These are phyloP conservation scores for Fomitopsis pinicola DNA, from an alignment of 1,284 basidiomycete genomes.

Conservation along the genomic window DNA sequence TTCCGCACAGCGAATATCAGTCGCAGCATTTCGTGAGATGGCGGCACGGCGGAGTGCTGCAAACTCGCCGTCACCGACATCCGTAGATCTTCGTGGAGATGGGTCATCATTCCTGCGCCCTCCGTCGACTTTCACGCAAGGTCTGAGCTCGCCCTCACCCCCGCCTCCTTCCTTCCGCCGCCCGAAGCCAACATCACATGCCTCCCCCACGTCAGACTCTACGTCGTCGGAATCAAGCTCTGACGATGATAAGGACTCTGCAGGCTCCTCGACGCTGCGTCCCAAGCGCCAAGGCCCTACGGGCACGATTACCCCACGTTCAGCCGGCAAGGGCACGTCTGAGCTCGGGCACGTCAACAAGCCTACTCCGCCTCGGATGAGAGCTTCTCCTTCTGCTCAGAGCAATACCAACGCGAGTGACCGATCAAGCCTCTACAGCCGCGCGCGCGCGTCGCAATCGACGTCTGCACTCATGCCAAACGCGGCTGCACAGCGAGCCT, in stretches of 20 bases:
- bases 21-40: conserved; percentile 74
- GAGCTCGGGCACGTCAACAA: conserved; percentile 27
- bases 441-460: conserved; percentile 29
- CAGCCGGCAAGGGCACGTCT: conserved; percentile 19
- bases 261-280: conserved; percentile 31
- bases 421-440: conserved; percentile 14
- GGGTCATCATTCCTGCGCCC: conserved; percentile 18
- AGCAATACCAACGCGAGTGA: conserved; percentile 6
- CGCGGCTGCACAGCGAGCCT: conserved; percentile 33
- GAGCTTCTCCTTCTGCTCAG: conserved; percentile 12
- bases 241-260: conserved; percentile 32
- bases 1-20: conserved; percentile 65
- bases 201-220: conserved; percentile 9
- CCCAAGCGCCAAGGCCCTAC: conserved; percentile 22
- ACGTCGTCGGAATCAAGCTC: conserved; percentile 19
- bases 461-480: conserved; percentile 37
- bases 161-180: conserved; percentile 9
- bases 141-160: neutral
- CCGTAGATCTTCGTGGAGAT: conserved; percentile 37
- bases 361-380: conserved; percentile 15
- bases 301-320: conserved; percentile 28
- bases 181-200: conserved; percentile 7
- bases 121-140: conserved; percentile 11
- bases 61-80: conserved; percentile 55
- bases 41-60: conserved; percentile 61